Percentiles rank a stretch among this genome's conserved stretches.
Evolutionary conservation across 768 basidiomycete genomes (phyloP).

Genomic region (Dictyophora rubrovolvata): DNA sequence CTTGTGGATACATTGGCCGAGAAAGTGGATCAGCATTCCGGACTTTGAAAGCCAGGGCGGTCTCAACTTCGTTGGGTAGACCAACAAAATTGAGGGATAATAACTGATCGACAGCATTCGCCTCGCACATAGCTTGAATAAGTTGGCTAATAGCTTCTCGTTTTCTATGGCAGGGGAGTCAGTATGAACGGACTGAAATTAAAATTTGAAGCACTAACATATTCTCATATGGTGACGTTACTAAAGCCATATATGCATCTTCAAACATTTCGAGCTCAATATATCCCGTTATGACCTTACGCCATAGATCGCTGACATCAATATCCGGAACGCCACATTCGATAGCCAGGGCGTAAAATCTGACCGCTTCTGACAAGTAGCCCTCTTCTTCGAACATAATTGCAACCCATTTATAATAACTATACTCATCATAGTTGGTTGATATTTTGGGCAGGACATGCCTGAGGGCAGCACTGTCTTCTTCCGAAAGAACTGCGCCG

Average conservation of each 20-base stretch:
- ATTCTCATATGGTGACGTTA: slow-evolving; percentile 62
- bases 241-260: slow-evolving; percentile 76
- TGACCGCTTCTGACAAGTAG: slow-evolving; percentile 17
- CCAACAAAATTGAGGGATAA: slow-evolving; percentile 79
- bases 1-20: slow-evolving; percentile 77
- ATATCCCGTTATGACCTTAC: slow-evolving; percentile 63
- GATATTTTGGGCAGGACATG: slow-evolving; percentile 33
- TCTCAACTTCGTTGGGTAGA: slow-evolving; percentile 79
- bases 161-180: slow-evolving; percentile 39
- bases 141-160: slow-evolving; percentile 74
- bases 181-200: not conserved
- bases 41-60: slow-evolving; percentile 81
- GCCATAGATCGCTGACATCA: slow-evolving; percentile 68
- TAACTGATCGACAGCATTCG: slow-evolving; percentile 66
- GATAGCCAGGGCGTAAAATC: slow-evolving; percentile 71
- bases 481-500: slow-evolving; percentile 30
- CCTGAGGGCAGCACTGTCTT: slow-evolving; percentile 55
- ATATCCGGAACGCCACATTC: slow-evolving; percentile 46
- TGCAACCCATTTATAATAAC: slow-evolving; percentile 28
- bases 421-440: not conserved
- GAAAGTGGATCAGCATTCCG: slow-evolving; percentile 85
- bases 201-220: slow-evolving; percentile 44
- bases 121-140: slow-evolving; percentile 89
- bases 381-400: slow-evolving; percentile 58
- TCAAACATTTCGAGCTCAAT: slow-evolving; percentile 69